Conservation (phyloP, 1,139 yeast species). For the Suhomyces wounanorum region DNA sequence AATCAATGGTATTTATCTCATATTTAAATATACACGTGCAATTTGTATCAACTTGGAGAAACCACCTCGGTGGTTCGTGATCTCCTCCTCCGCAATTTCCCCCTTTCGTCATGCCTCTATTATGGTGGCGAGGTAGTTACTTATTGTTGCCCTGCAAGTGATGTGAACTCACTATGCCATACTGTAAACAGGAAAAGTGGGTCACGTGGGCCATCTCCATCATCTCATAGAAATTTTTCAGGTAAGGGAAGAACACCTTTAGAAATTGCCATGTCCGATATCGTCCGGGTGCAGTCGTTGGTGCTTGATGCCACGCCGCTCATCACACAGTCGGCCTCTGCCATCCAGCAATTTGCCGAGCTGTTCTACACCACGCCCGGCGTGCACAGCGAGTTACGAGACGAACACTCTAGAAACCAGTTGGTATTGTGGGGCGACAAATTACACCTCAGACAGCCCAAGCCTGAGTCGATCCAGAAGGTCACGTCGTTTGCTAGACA, state of each 20-base stretch:
- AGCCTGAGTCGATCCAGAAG: conserved; percentile 57
- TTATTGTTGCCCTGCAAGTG: not conserved
- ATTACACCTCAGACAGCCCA: conserved; percentile 73
- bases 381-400: conserved; percentile 82
- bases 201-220: not conserved
- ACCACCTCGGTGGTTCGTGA: not conserved
- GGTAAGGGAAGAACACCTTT: not conserved
- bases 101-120: too few relatives aligned
- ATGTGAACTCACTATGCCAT: too few relatives aligned
- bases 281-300: conserved; percentile 34
- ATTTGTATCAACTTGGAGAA: not conserved
- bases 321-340: conserved; percentile 80
- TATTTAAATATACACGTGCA: not conserved
- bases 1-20: not conserved
- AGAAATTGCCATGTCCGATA: conserved; percentile 3
- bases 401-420: conserved; percentile 80
- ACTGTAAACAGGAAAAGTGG: not conserved
- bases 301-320: conserved; percentile 95
- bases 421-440: conserved; percentile 74
- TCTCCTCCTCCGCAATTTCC: not conserved
- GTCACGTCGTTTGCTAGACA: conserved; percentile 77
- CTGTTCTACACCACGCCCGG: conserved; percentile 88
- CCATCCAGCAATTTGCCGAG: conserved; percentile 68
- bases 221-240: conserved; percentile 4
- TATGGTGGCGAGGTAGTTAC: not conserved